phyloP scores from a whole-genome alignment of 1,284 basidiomycete species.

The Nidula niveotomentosa region DNA sequence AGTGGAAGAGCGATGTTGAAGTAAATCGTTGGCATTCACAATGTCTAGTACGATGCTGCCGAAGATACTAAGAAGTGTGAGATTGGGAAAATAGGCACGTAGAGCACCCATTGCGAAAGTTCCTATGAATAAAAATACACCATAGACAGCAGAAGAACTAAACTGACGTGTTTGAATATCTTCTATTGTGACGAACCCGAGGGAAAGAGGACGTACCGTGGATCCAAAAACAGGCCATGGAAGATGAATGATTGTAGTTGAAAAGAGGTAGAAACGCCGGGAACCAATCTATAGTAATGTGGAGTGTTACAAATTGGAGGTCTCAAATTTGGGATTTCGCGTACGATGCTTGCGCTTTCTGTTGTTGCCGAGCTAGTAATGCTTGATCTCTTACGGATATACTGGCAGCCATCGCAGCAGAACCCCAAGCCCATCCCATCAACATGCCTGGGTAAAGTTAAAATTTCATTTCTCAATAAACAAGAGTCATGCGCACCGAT shows the following conservation, averaged over 20 bases:
- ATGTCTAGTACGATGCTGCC: slow-evolving; percentile 63
- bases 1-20: background rate
- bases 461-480: background rate
- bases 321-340: slow-evolving; percentile 3
- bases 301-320: background rate
- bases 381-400: slow-evolving; percentile 53
- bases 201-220: slow-evolving; percentile 31
- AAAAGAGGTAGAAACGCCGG: slow-evolving; percentile 45
- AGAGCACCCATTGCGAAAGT: slow-evolving; percentile 59
- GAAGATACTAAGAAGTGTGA: slow-evolving; percentile 58
- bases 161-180: background rate
- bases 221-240: slow-evolving; percentile 68
- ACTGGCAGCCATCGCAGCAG: slow-evolving; percentile 70
- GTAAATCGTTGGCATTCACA: slow-evolving; percentile 14
- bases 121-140: slow-evolving; percentile 70
- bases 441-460: slow-evolving; percentile 46
- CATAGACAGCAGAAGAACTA: slow-evolving; percentile 61
- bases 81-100: slow-evolving; percentile 61
- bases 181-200: background rate
- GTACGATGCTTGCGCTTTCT: slow-evolving; percentile 37
- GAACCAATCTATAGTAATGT: slow-evolving; percentile 32
- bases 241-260: slow-evolving; percentile 57
- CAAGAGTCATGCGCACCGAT: slow-evolving; percentile 18
- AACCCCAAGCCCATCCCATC: slow-evolving; percentile 77
- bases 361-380: slow-evolving; percentile 45